Percentiles rank a stretch among this genome's conserved stretches.
Evolutionary conservation across 257 asterid species (phyloP).

Genomic region (Ehretia macrophylla): DNA sequence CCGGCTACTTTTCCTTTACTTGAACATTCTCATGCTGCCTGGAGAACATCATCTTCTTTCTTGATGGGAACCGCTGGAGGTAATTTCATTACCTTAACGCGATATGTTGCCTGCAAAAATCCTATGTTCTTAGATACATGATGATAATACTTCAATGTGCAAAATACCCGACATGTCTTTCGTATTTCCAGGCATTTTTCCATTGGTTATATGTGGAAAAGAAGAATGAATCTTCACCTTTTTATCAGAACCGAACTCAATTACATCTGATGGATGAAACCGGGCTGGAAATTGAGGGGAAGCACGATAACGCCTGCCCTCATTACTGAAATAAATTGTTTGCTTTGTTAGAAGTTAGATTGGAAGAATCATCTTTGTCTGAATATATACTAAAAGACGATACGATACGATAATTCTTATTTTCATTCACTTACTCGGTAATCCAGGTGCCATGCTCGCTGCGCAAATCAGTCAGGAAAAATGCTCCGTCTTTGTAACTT

Average conservation of each 20-base stretch:
- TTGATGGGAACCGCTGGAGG: constrained; percentile 24
- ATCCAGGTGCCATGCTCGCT: constrained; percentile 89
- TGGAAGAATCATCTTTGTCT: not conserved
- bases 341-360: constrained; percentile 3
- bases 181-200: not conserved
- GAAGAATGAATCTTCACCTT: constrained; percentile 26
- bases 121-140: not conserved
- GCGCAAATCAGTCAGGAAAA: constrained; percentile 61
- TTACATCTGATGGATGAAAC: constrained; percentile 62
- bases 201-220: not conserved
- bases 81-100: constrained; percentile 68
- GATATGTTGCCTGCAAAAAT: constrained; percentile 51
- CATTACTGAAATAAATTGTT: constrained; percentile 43
- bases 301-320: constrained; percentile 52
- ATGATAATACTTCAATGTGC: not conserved
- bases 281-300: constrained; percentile 73
- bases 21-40: constrained; percentile 31
- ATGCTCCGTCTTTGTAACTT: constrained; percentile 67
- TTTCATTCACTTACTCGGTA: constrained; percentile 44
- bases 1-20: too few relatives aligned
- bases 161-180: not conserved
- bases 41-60: constrained; percentile 32
- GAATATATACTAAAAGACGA: not conserved
- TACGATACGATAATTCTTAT: not conserved
- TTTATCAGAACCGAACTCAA: constrained; percentile 80